Evolutionary conservation across 2,329 filamentous ascomycete genomes (phyloP), one percentile per base, ranked within the genome.

Genomic region (Xylariaceae sp.): DNA sequence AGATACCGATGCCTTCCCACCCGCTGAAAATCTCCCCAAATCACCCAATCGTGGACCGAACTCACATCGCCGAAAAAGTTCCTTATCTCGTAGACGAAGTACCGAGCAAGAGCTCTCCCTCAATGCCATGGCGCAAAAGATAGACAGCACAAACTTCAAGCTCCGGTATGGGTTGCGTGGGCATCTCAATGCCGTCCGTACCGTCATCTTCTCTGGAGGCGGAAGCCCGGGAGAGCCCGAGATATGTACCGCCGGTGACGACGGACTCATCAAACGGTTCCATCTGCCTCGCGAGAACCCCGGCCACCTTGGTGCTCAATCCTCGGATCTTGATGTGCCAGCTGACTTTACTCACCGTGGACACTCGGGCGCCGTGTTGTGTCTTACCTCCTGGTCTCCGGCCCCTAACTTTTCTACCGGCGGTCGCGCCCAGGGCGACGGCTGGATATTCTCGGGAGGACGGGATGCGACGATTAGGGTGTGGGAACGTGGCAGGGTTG

Each of bases 401-500:
- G 86, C 89, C 1, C 88, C 89, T 22, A 94, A 89, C 66, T 96
- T 96, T 68, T 88, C 89, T 7, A 95, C 90, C 16, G 89, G 92
- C 34, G 91, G 92, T 6, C 84, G 92, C 58, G 89, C 89, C 7
- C 84, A 88, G 63, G 92, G 92, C 30, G 94, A 97, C 64, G 94
- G 94, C 26, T 99, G 94, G 94, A 92, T 99, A 61, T 99, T 99
- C 71, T 97, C 92, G 5, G 94, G 94, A 56, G 94, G 94, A 3
- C 91, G 96, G 69, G 94, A 99, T 71, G 85, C 89, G 16, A 95
- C 90, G 6, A 85, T 99, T 36, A 84, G 92, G 29, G 91, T 99
- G 0, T 99, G 94, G 94, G 92, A 99, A 71, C 84, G 92, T 47
- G 92, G 92, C 26, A 80, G 92, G 44, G 90, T 99, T 30, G 94